Evolutionary conservation across 306 rosid species (phyloP).

Genomic region (Elaeagnus macrophylla): DNA sequence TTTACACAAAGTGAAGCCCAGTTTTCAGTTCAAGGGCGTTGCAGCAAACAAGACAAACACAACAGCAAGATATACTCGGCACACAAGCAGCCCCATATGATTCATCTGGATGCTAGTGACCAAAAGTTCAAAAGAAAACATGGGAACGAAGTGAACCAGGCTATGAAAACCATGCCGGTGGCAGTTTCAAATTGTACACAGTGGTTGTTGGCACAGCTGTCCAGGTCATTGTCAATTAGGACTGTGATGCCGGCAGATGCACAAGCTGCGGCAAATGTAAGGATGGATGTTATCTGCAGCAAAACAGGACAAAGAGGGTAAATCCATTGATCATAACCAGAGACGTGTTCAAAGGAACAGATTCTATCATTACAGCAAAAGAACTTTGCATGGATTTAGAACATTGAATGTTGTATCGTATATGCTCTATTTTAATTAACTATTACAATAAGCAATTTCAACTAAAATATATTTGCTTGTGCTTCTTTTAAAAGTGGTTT

Average conservation of each 20-base stretch:
- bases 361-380: too few relatives aligned
- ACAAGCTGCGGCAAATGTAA: constrained; percentile 89
- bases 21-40: constrained; percentile 8
- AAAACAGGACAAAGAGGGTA: background rate
- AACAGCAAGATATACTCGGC: background rate
- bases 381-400: too few relatives aligned
- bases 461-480: too few relatives aligned
- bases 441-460: too few relatives aligned
- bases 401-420: too few relatives aligned
- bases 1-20: constrained; percentile 14
- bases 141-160: constrained; percentile 76
- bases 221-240: constrained; percentile 75
- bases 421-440: too few relatives aligned
- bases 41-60: constrained; percentile 7
- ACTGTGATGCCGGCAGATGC: constrained; percentile 95
- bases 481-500: too few relatives aligned
- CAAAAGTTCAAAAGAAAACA: constrained; percentile 76
- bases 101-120: constrained; percentile 60
- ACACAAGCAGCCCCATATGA: background rate
- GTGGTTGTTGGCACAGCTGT: constrained; percentile 45
- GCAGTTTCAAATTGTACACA: constrained; percentile 78
- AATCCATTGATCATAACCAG: background rate
- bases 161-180: constrained; percentile 79
- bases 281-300: constrained; percentile 71
- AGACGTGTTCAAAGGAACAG: too few relatives aligned